Evolutionary conservation across 164 flowering plant genomes (phyloP), one percentile per base, ranked within the genome.

Genomic region (Chimonanthus salicifolius): DNA sequence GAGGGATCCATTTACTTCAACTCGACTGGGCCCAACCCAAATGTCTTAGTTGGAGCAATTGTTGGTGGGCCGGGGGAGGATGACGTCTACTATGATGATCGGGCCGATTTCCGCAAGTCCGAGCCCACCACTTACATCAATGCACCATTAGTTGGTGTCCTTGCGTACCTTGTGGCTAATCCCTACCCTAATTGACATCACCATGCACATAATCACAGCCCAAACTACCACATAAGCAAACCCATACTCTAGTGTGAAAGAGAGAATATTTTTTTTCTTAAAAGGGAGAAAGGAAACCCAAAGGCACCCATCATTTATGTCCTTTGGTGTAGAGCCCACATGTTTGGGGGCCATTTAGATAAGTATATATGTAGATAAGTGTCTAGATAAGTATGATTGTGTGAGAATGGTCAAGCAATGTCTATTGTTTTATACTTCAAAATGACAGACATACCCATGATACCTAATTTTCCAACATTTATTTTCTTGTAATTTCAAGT

Each of bases 91-190:
- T 84, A 77, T 0, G 99, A 95, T 71, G 87, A 90, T 66, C 80
- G 99, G 10, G 94, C 48, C 7, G 96, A 93, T 81, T 93, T 86
- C 69, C 74, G 85, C 43, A 86, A 87, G 74, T 89, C 98, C 0
- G 99, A 95, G 84, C 99, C 98, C 10, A 91, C 99, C 0, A 92
- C 99, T 0, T 95, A 95, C 78, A 95, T 95, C 43, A 95, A 95
- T 80, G 99, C 99, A 6, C 98, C 99, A 0, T 85, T 95, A 64
- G 98, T 95, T 69, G 97, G 97, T 10, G 94, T 75, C 0, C 85
- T 95, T 0, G 96, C 98, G 0, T 92, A 87, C 62, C 86, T 95
- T 78, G 87, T 72, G 11, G 93, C 97, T 6, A 89, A 93, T 75
- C 96, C 98, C 80, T 79, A 49, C 46, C 21, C 67, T 13, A 63